Base-by-base conservation (phyloP, 2,329 filamentous ascomycete species). In the Colletotrichum simmondsii region DNA sequence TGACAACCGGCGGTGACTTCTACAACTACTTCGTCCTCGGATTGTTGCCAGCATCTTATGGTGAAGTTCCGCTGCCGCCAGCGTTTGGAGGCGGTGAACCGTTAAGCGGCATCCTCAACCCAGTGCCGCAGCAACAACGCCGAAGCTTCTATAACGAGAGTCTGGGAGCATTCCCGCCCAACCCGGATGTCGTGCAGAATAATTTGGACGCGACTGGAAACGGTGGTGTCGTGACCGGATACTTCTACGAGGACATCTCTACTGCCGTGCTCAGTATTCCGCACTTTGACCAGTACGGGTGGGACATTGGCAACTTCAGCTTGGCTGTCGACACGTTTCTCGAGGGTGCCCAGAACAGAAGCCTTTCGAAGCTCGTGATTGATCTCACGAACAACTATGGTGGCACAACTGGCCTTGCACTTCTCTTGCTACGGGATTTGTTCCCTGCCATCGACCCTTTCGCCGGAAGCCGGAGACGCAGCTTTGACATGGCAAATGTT, bases 21-120 rank as follows among this genome's bases (percentile, higher is more conserved):
- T 71, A 71, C 49, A 71, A 71, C 57, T 71, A 61, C 49, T 71
- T 71, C 22, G 68, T 71, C 1, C 57, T 71, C 10, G 68, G 68
- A 3, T 12, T 68, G 8, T 26, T 71, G 46, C 68, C 68, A 3
- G 63, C 68, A 10, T 71, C 68, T 1, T 71, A 71, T 19, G 3
- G 19, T 1, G 68, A 71, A 14, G 57, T 71, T 1, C 32, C 57
- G 1, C 22, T 71, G 2, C 68, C 68, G 7, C 16, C 32, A 5
- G 32, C 35, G 1, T 71, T 68, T 37, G 68, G 54, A 8, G 68
- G 68, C 0, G n/a, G 53, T 11, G 57, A 30, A 1, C 11, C 28
- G 5, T 26, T 1, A 8, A 56, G 26, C 10, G 32, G n/a, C 2
- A 37, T n/a, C 65, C 6, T 3, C 5, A 46, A 24, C 1, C 11